phyloP scores from a whole-genome alignment of 257 asterid genomes.

The Plantago ovata region DNA sequence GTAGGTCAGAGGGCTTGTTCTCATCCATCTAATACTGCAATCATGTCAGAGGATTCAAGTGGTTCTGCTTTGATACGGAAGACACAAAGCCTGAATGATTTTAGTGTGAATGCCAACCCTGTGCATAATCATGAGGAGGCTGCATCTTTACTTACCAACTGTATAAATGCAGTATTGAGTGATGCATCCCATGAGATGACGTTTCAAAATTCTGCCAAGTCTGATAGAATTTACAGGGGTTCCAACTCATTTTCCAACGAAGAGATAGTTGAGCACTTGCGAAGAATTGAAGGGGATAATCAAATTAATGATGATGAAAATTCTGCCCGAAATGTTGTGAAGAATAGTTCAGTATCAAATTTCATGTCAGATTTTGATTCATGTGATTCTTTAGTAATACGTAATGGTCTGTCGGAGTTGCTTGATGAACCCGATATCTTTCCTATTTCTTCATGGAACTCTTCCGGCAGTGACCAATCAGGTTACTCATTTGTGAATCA shows the following conservation, averaged over 20 bases:
- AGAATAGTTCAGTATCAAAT: constrained; percentile 35
- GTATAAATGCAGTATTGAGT: constrained; percentile 53
- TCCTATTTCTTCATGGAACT: constrained; percentile 70
- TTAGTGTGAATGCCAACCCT: constrained; percentile 33
- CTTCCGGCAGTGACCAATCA: constrained; percentile 54
- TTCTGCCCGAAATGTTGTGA: constrained; percentile 56
- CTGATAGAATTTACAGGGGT: constrained; percentile 74
- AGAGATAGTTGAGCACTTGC: constrained; percentile 91
- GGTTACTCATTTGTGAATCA: constrained; percentile 50
- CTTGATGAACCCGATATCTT: constrained; percentile 52
- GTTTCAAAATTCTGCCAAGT: constrained; percentile 73
- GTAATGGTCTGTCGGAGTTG: constrained; percentile 45
- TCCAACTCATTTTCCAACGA: constrained; percentile 88
- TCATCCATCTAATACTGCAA: constrained; percentile 43
- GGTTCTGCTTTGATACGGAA: constrained; percentile 34
- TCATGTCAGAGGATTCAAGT: constrained; percentile 41
- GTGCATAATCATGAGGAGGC: constrained; percentile 54
- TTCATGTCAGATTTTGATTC: constrained; percentile 83
- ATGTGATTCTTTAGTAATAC: constrained; percentile 49
- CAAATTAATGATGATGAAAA: constrained; percentile 47
- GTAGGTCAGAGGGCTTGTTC: constrained; percentile 31
- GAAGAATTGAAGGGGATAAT: constrained; percentile 64
- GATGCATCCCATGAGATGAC: constrained; percentile 67
- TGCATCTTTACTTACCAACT: constrained; percentile 50
- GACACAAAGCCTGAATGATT: constrained; percentile 45